A percentile compares a stretch with the other conserved stretches of the same genome.
Conservation (phyloP, 2,329 filamentous ascomycete species). For the Fusarium decemcellulare region DNA sequence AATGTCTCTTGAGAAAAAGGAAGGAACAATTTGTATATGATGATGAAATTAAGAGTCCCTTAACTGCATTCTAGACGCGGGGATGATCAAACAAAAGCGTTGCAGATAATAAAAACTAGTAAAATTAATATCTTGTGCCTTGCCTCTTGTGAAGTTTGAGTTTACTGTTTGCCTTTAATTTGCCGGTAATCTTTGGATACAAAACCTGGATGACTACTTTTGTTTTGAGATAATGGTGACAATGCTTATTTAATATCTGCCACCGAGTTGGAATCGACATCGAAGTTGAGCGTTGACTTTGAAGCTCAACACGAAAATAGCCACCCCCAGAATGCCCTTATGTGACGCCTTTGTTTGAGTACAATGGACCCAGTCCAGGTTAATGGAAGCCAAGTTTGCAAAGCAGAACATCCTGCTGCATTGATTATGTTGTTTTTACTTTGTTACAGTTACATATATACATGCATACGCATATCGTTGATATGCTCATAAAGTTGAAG, state of each 20-base stretch:
- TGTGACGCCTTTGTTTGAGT: too few species aligned
- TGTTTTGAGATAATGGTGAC: too few species aligned
- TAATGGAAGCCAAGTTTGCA: not conserved
- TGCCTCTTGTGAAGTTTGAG: not conserved
- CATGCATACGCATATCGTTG: constrained; percentile 12
- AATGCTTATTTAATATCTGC: too few species aligned
- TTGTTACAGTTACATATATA: constrained; percentile 30
- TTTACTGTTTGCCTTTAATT: not conserved
- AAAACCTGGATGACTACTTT: too few species aligned
- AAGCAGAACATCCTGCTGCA: constrained; percentile 5
- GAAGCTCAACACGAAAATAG: too few species aligned
- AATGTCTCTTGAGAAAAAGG: constrained; percentile 17
- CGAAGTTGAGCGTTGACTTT: too few species aligned
- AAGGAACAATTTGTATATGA: constrained; percentile 41
- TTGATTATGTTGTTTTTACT: constrained; percentile 11
- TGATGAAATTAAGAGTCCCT: constrained; percentile 37
- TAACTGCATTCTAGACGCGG: constrained; percentile 40
- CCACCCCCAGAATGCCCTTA: too few species aligned
- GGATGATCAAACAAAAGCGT: constrained; percentile 38
- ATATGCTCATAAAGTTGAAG: constrained; percentile 15
- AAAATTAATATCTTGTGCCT: constrained; percentile 22
- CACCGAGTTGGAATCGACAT: not conserved
- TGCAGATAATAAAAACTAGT: constrained; percentile 44
- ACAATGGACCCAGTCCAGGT: too few species aligned
- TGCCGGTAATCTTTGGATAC: not conserved